Evolutionary conservation across 352 stramenopile species (phyloP), one percentile per base, ranked within the genome.

Genomic region (Phytopythium aichiense): DNA sequence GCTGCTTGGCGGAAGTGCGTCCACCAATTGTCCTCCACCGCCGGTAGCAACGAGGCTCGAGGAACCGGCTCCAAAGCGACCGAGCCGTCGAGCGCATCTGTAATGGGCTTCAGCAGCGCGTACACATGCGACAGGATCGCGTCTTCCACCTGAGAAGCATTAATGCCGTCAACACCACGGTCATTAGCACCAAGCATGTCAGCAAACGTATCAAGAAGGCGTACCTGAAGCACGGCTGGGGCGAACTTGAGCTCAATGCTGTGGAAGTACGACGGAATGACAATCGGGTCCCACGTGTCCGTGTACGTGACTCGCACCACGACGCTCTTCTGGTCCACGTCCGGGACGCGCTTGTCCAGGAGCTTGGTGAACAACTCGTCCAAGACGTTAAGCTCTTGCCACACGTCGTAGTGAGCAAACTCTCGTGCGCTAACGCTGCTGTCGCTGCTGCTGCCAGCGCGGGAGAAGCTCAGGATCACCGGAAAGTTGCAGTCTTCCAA

Each of bases 401-500:
- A 58, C 2, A 71, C 37, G 62, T 86, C 74, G 31, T 79, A 57
- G 9, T 74, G 65, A 33, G 77, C 53, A 16, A 72, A 63, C 18
- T 79, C 61, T 31, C 70, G 67, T 31, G 64, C 58, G n/a, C 45
- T 63, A 4, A 11, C 15, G 25, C 16, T 15, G 25, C 48, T 54
- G 16, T 7, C 12, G 25, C 15, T 23, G 15, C 13, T 35, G 23
- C 18, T 23, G 51, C 69, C 43, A 7, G 53, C 51, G 4, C 35
- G 15, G 13, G 70, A 60, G 51, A 87, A 88, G 55, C 59, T 79
- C 33, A 95, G 54, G 7, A 93, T 79, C 25, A 89, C 64, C 4
- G 86, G 84, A 18, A 92, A 93, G 49, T 90, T 87, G 67, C 84
- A 92, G 1, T 71, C 72, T 49, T 80, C 69, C 30, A 93, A 56